Percentiles rank a stretch among this genome's conserved stretches.
These are phyloP conservation scores for Pholiota conissans DNA, from an alignment of 768 basidiomycete genomes.

Conservation along the genomic window DNA sequence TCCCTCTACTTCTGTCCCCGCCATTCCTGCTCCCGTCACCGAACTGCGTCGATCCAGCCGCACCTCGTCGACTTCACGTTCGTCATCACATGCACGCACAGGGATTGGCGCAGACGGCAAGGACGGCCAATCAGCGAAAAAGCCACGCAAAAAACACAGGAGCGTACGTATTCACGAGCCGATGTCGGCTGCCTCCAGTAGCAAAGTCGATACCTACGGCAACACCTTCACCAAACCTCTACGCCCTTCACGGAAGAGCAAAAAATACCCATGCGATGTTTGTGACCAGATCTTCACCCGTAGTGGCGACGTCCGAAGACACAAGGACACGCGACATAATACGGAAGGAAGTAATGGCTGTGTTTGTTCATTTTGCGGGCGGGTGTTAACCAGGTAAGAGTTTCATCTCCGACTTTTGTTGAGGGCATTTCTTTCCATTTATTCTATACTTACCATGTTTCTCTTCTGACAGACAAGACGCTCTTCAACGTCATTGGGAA, in stretches of 20 bases:
- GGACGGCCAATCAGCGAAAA: neutral
- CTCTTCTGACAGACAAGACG: slow-evolving; percentile 22
- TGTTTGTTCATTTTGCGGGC: slow-evolving; percentile 20
- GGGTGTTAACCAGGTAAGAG: slow-evolving; percentile 20
- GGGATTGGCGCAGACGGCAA: neutral
- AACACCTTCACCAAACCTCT: slow-evolving; percentile 13
- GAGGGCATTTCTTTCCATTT: neutral
- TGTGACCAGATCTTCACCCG: slow-evolving; percentile 24
- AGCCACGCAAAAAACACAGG: neutral
- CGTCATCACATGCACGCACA: neutral
- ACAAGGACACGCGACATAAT: slow-evolving; percentile 21
- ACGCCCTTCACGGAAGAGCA: slow-evolving; percentile 19
- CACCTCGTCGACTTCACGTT: neutral
- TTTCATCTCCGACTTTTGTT: neutral
- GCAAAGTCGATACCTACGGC: too few relatives aligned
- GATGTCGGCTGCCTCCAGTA: too few relatives aligned
- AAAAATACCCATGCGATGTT: slow-evolving; percentile 22
- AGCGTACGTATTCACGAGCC: too few relatives aligned
- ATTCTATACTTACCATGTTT: too few relatives aligned
- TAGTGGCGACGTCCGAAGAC: slow-evolving; percentile 24
- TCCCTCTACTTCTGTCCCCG: neutral
- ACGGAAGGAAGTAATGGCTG: slow-evolving; percentile 13
- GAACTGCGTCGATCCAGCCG: neutral
- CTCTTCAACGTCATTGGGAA: slow-evolving; percentile 23
- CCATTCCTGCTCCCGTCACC: neutral